Conservation (phyloP, 257 asterid species). For the Gynochthodes officinalis region DNA sequence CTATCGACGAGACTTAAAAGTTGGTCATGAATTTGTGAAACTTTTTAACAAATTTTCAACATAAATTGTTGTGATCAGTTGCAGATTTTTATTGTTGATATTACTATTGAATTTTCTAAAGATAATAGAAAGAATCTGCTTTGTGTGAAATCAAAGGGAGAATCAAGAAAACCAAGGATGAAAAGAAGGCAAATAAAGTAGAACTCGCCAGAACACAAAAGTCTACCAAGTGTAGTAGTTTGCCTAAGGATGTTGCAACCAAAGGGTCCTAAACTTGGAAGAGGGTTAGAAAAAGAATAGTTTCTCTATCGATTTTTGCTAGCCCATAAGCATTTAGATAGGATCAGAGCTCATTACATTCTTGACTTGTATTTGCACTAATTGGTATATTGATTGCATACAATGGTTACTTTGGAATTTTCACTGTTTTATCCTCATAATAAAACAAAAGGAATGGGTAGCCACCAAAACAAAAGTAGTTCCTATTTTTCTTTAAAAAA, state of each 20-base stretch:
- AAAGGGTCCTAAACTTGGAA: conserved; percentile 58
- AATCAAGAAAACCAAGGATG: conserved; percentile 61
- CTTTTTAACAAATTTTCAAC: no score
- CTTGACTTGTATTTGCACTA: background rate
- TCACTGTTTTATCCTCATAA: background rate
- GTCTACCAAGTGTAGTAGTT: conserved; percentile 35
- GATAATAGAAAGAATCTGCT: no score
- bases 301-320: background rate
- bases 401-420: background rate
- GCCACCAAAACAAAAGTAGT: no score
- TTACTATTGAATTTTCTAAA: no score
- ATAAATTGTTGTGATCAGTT: no score
- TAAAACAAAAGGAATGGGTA: no score
- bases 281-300: conserved; percentile 55
- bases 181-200: conserved; percentile 61
- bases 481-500: no score
- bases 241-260: conserved; percentile 49
- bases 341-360: background rate
- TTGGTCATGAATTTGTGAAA: no score
- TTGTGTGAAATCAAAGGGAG: conserved; percentile 63
- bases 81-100: no score
- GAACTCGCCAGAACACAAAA: conserved; percentile 47
- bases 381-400: background rate
- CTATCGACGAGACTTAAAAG: no score
- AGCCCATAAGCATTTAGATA: background rate